Base-by-base conservation (phyloP, 805 yeast genomes). In the Yueomyces sinensis region DNA sequence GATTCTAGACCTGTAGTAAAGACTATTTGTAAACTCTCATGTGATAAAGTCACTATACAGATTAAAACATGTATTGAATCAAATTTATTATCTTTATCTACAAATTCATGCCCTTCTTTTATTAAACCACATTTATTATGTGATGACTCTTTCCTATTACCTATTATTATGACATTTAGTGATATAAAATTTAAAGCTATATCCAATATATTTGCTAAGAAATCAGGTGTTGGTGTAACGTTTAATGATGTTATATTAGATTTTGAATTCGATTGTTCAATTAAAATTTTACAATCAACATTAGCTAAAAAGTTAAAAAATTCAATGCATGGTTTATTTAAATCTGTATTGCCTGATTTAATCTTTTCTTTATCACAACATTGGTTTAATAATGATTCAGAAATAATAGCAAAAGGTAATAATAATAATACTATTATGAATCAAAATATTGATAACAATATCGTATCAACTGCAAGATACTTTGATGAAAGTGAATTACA, bases 191-290 rank as follows among this genome's bases (percentile, higher is more conserved):
- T 57, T 27, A 60, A 57, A 35, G 56, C 61, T 2, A 57, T 57
- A 14, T 48, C 55, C 9, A 56, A 57, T 38, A 44, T 53, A 2
- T 54, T 53, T 36, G 52, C 54, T 29, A 50, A 53, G 38, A 46
- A 52, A 30, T 45, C 50, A 16, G 57, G 59, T 13, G 41, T 57
- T 6, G 54, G 59, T 17, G 45, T 57, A 13, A 53, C 61, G n/a
- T 57, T 57, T 39, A 57, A 57, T 37, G 62, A 57, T 41, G 61
- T 57, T 6, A 44, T 50, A 24, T 37, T 57, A 19, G 58, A 56
- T 38, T 57, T 57, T 32, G 42, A 55, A 30, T 56, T 57, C 31
- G 54, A 55, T 36, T 57, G 62, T 33, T 56, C 61, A 15, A 52
- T 57, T 15, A 55, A 54, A 31, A 40, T 57, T 25, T 35, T 57